A percentile compares a stretch with the other conserved stretches of the same genome.
These are phyloP conservation scores for Rhizopogon sp. DNA, from an alignment of 768 basidiomycete species.

Conservation along the genomic window DNA sequence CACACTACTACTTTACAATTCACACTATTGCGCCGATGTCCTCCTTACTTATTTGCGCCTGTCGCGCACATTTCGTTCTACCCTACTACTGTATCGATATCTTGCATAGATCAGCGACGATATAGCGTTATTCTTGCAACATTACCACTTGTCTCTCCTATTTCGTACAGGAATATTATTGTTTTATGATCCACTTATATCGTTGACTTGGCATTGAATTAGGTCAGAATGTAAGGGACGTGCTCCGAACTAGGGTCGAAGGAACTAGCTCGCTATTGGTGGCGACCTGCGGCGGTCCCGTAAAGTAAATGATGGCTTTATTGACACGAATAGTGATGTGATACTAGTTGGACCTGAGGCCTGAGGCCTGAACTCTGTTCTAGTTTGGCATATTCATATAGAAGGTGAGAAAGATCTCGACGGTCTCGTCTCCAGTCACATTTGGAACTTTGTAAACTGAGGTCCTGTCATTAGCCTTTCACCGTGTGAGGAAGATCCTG, in stretches of 20 bases:
- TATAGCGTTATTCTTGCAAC: slow-evolving; percentile 1
- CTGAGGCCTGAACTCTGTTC: background rate
- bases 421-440: background rate
- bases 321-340: too few species aligned
- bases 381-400: background rate
- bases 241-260: background rate
- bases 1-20: slow-evolving; percentile 18
- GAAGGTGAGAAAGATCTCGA: background rate
- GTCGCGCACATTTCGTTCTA: slow-evolving; percentile 14
- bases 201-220: background rate
- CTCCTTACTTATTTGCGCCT: background rate
- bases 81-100: background rate
- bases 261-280: background rate
- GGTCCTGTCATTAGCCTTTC: background rate
- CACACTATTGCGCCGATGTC: slow-evolving; percentile 7
- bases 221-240: background rate
- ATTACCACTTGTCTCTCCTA: background rate
- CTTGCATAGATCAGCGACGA: background rate
- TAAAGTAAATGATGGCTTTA: too few species aligned
- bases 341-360: too few species aligned
- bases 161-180: slow-evolving; percentile 1
- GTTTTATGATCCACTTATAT: background rate
- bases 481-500: background rate
- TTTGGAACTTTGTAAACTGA: background rate
- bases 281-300: background rate